These are phyloP conservation scores for Deinandra increscens DNA, from an alignment of 129 eudicot genomes.

Conservation along the genomic window DNA sequence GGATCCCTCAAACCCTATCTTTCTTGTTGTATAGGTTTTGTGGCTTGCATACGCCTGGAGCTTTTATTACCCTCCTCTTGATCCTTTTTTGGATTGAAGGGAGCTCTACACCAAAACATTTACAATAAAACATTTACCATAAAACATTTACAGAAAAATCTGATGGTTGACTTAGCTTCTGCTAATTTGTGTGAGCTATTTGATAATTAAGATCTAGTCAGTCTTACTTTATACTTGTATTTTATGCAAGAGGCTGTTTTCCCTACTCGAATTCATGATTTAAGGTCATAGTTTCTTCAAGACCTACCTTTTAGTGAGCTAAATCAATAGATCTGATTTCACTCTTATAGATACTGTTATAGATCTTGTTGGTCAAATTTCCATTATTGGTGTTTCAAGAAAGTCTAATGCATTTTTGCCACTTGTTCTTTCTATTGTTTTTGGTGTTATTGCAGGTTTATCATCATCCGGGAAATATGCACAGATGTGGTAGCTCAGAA, in stretches of 20 bases:
- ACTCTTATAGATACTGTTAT: too few relatives aligned
- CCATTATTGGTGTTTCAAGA: conserved; percentile 31
- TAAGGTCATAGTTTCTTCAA: too few relatives aligned
- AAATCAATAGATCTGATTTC: conserved; percentile 9
- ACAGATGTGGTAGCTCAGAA: neutral
- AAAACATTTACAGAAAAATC: too few relatives aligned
- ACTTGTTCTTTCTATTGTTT: conserved; percentile 35
- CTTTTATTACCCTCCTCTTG: conserved; percentile 46
- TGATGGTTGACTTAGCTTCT: too few relatives aligned
- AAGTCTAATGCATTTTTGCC: conserved; percentile 33
- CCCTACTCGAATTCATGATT: too few relatives aligned
- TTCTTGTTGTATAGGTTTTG: conserved; percentile 40
- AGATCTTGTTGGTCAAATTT: conserved; percentile 11
- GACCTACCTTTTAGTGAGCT: too few relatives aligned
- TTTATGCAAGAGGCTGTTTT: too few relatives aligned
- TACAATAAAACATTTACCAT: too few relatives aligned
- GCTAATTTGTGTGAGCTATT: too few relatives aligned
- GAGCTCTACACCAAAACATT: conserved; percentile 50
- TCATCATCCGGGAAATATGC: conserved; percentile 29
- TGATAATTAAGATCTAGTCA: too few relatives aligned
- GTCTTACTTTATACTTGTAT: too few relatives aligned
- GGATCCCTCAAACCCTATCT: conserved; percentile 62
- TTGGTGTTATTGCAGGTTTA: conserved; percentile 29
- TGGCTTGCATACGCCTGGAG: conserved; percentile 76
- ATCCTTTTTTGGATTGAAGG: conserved; percentile 82